Conservation (phyloP, 495 filamentous ascomycete species). For the Neurospora africana region DNA sequence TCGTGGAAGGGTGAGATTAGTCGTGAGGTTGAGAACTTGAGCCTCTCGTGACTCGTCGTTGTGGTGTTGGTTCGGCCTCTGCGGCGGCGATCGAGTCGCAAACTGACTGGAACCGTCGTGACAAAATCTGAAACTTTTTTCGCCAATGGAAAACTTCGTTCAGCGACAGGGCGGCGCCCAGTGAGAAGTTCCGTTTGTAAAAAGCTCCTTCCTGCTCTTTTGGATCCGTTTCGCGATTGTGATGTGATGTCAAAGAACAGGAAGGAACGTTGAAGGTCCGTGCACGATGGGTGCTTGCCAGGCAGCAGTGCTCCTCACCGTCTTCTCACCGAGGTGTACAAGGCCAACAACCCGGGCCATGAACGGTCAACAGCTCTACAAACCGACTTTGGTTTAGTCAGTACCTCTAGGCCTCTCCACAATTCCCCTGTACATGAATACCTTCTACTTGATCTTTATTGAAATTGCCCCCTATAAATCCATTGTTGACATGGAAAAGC, state of each 20-base stretch:
- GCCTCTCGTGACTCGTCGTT: background rate
- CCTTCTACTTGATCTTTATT: no score
- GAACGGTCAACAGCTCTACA: background rate
- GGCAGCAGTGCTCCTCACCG: background rate
- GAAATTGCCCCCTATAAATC: background rate
- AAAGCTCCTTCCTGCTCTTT: background rate
- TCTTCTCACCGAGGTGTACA: background rate
- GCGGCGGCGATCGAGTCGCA: background rate
- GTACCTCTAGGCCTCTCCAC: no score
- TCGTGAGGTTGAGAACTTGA: background rate
- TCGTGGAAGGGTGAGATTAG: background rate
- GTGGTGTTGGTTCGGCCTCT: background rate
- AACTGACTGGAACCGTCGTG: background rate
- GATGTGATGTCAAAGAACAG: background rate
- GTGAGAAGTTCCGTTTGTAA: background rate
- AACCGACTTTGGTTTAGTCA: no score
- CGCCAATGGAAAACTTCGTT: background rate
- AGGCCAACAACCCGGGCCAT: background rate
- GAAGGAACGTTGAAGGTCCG: background rate
- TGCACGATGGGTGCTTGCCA: background rate
- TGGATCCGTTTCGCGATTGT: background rate
- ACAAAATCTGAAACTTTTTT: background rate
- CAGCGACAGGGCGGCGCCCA: background rate
- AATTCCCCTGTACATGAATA: no score
- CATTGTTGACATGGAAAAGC: background rate